phyloP scores from a whole-genome alignment of 2,329 filamentous ascomycete genomes.

The Hypoxylon sp. region DNA sequence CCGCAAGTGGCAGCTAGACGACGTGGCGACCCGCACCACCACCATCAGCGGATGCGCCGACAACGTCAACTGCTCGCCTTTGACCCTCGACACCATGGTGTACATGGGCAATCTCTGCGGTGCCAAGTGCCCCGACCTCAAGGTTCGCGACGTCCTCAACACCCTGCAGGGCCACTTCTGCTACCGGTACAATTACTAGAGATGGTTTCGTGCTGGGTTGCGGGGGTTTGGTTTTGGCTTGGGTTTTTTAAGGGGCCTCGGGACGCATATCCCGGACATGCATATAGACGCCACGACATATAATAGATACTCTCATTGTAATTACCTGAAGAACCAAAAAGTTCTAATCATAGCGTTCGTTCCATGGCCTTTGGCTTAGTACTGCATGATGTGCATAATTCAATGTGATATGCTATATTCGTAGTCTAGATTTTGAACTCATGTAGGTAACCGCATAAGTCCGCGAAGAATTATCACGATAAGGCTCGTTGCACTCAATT shows the following conservation, averaged over 20 bases:
- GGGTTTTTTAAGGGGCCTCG: background rate
- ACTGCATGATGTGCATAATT: background rate
- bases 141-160: constrained; percentile 48
- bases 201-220: background rate
- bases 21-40: constrained; percentile 41
- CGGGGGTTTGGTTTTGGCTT: background rate
- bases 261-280: background rate
- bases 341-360: constrained; percentile 24
- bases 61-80: constrained; percentile 46
- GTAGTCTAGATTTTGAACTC: background rate
- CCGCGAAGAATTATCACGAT: background rate
- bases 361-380: background rate
- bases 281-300: constrained; percentile 3
- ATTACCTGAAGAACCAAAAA: constrained; percentile 9
- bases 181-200: constrained; percentile 52
- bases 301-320: constrained; percentile 24
- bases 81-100: constrained; percentile 50
- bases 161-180: constrained; percentile 48
- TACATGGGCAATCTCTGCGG: constrained; percentile 48
- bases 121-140: constrained; percentile 49
- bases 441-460: constrained; percentile 25
- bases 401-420: background rate
- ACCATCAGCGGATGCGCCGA: constrained; percentile 51
- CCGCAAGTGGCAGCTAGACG: constrained; percentile 50
- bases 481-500: constrained; percentile 21